Conservation (phyloP, 2,329 filamentous ascomycete genomes). For the Metarhizium humberi region DNA sequence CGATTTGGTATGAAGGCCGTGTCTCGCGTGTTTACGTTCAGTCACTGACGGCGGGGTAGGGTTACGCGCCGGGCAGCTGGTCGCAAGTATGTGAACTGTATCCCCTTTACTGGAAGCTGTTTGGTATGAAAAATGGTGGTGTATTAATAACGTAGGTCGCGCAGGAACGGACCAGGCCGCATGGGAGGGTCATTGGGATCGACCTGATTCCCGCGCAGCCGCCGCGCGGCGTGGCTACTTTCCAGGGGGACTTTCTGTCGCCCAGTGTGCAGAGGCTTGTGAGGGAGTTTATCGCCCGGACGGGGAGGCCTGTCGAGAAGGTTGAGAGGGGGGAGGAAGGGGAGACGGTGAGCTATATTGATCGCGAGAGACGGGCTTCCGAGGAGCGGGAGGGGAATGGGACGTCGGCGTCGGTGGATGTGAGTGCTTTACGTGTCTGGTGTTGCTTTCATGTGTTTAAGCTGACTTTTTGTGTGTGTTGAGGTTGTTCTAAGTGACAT, state of each 20-base stretch:
- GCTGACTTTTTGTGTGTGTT: not conserved
- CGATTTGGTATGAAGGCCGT: conserved; percentile 56
- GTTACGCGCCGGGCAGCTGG: conserved; percentile 70
- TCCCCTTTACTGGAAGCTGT: no score
- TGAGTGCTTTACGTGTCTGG: conserved; percentile 22
- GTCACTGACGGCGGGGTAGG: conserved; percentile 31
- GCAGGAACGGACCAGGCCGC: conserved; percentile 63
- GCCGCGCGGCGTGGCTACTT: conserved; percentile 81
- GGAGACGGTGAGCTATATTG: conserved; percentile 48
- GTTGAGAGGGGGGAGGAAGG: conserved; percentile 5
- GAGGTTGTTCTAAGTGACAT: conserved; percentile 94
- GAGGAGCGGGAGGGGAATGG: conserved; percentile 14
- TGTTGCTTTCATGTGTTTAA: not conserved
- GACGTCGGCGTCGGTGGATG: conserved; percentile 50
- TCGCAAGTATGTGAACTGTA: conserved; percentile 43
- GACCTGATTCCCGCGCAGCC: conserved; percentile 91
- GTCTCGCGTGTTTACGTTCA: not conserved
- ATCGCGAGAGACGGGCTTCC: conserved; percentile 44
- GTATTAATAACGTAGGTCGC: conserved; percentile 53
- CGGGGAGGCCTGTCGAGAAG: conserved; percentile 13
- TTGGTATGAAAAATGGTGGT: not conserved
- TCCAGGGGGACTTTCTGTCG: conserved; percentile 89
- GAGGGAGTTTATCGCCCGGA: conserved; percentile 61
- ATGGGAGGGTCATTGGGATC: conserved; percentile 78
- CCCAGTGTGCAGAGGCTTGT: conserved; percentile 66